Base-by-base conservation (phyloP, 129 eudicot genomes). In the Rutidosis leptorrhynchoides region DNA sequence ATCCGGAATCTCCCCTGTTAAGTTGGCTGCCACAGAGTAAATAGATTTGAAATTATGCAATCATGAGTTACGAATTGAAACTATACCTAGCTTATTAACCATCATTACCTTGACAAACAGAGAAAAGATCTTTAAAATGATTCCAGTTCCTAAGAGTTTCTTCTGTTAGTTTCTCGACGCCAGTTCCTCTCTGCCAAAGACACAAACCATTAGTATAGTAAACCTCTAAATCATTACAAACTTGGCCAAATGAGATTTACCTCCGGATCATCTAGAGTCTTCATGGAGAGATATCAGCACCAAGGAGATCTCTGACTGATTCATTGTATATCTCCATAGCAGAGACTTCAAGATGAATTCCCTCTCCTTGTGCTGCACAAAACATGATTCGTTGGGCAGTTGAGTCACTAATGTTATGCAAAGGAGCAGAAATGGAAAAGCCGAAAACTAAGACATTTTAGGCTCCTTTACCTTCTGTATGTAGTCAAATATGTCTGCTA, bases 251-350 rank as follows among this genome's bases (percentile, higher is more conserved):
- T 64, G 11, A 40, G 49, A 19, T 12, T 12, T 19, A 89, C 99
- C 95, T 94, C n/a, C 95, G 99, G 99, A 72, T 94, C 99, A 79
- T 94, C 97, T 60, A 94, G 58, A 94, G 90, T 75, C 97, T 80
- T 66, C 89, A 90, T 21, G 90, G 95, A 81, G 83, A 72, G 65
- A 42, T 70, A 59, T 94, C 99, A 32, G 60, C 6, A 62, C 88
- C 83, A 32, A 94, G 86, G 25, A 94, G 95, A 75, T 94, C 99
- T 71, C 93, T 74, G 29, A 94, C 95, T n/a, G 93, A 86, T 84
- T 94, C 99, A 73, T 94, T 94, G 62, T 94, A 94, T 67, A 94
- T 94, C 69, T 94, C 99, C 94, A 94, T 82, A 19, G 99, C 99
- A 24, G 95, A 86, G 83, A 94, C 74, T 84, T 86, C 83, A 94